Base-by-base conservation (phyloP, 2,329 filamentous ascomycete genomes). In the Trichoderma pleuroti region DNA sequence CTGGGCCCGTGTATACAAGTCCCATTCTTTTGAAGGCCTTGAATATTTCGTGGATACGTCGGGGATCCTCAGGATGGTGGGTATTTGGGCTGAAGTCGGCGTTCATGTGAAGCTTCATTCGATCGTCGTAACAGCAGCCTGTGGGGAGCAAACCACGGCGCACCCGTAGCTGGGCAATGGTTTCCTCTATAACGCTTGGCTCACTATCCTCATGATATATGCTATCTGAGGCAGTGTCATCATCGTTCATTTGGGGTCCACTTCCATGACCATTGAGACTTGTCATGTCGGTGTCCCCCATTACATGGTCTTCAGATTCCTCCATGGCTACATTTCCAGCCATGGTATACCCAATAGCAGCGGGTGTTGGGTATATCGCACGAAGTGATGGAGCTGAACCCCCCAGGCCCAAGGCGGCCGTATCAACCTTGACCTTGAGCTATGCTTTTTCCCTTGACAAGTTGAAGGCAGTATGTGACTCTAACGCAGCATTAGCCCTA, bases 61-160 rank as follows among this genome's bases (percentile, higher is more conserved):
- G 87, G 1, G 96, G 96, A 76, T 99, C 96, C 80, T 99, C 96
- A 0, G 96, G 96, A 77, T 99, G 96, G 65, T 97, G 91, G 26
- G 95, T 91, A 61, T 90, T 87, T 1, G 87, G 86, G 21, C 87
- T 88, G 77, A 89, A 91, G 78, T 93, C 90, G 18, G 93, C 90
- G 78, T 98, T 97, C 68, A 94, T 92, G 79, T 99, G 96, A 72
- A 97, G 92, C 72, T 96, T 93, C 96, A 99, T 99, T 36, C 95
- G 90, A 70, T 93, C 90, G 82, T 99, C 96, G 78, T 98, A 99
- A 74, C 93, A 95, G 72, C 92, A 89, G 4, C 93, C 93, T 0
- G 92, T 94, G 0, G 91, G 88, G 1, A 93, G 83, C 30, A 88
- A 81, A 2, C 85, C 84, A 46, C 81, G 83, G 52, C 81, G 83